Evolutionary conservation across 2,329 filamentous ascomycete species (phyloP).

Genomic region (Dichotomopilus funicola): DNA sequence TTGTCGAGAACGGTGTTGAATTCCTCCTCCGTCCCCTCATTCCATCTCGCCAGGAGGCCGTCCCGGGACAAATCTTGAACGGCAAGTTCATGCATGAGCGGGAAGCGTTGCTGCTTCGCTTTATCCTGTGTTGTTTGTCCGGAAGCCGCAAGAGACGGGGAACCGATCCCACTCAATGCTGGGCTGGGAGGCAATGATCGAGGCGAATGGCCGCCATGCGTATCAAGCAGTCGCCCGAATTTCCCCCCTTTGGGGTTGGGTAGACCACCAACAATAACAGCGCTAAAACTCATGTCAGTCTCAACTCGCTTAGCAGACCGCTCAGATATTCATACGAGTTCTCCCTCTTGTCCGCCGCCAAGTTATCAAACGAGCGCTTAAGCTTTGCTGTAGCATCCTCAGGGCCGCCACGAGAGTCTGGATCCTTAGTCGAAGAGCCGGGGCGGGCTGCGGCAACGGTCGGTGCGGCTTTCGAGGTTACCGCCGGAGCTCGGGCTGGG

Average conservation of each 20-base stretch:
- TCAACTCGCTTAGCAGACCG: constrained; percentile 11
- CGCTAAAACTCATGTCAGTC: constrained; percentile 32
- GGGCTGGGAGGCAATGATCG: constrained; percentile 50
- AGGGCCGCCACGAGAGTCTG: constrained; percentile 9
- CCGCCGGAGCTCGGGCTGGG: not conserved
- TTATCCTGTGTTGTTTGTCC: constrained; percentile 47
- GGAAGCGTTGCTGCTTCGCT: constrained; percentile 34
- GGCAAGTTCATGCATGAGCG: constrained; percentile 56
- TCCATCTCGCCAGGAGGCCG: constrained; percentile 45
- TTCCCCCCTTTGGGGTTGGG: constrained; percentile 22
- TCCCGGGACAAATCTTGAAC: constrained; percentile 45
- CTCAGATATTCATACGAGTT: constrained; percentile 35
- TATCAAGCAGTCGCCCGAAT: constrained; percentile 39
- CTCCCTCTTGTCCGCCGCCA: constrained; percentile 39
- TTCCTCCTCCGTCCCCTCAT: constrained; percentile 42
- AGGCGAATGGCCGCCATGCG: constrained; percentile 33
- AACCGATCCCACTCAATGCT: constrained; percentile 46
- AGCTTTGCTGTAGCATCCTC: constrained; percentile 38
- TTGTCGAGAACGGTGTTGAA: constrained; percentile 50
- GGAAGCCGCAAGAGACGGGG: constrained; percentile 45
- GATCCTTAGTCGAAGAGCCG: constrained; percentile 6
- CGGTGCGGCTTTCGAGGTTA: constrained; percentile 7
- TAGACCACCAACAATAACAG: constrained; percentile 31
- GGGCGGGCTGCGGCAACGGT: constrained; percentile 5
- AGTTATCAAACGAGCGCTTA: constrained; percentile 38